Conservation (phyloP, 2,329 filamentous ascomycete genomes). For the Colletotrichum spinosum region DNA sequence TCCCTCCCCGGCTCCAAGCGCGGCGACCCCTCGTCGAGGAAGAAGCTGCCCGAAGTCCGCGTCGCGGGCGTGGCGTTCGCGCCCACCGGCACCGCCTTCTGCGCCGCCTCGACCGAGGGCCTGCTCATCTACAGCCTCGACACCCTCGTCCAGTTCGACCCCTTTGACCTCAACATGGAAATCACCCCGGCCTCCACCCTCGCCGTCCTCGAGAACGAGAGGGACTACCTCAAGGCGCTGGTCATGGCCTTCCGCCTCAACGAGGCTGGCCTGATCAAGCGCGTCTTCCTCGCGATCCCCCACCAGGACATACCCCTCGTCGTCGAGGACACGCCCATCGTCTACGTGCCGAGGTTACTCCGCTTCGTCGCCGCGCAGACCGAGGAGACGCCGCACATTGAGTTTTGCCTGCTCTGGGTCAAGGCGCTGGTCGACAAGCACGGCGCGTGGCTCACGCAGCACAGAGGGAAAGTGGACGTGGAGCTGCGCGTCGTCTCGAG, state of each 20-base stretch:
- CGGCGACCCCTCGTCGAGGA: constrained; percentile 85
- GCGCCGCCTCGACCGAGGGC: constrained; percentile 94
- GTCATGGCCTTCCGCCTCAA: constrained; percentile 98
- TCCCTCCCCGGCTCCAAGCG: constrained; percentile 87
- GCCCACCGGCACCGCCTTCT: constrained; percentile 90
- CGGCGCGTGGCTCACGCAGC: constrained; percentile 85
- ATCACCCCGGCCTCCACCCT: constrained; percentile 91
- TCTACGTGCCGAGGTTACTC: constrained; percentile 88
- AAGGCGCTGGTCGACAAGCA: constrained; percentile 85
- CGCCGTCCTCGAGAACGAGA: constrained; percentile 71
- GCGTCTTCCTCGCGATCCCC: constrained; percentile 88
- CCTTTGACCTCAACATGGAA: constrained; percentile 93
- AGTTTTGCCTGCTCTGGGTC: constrained; percentile 95
- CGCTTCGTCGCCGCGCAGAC: constrained; percentile 89
- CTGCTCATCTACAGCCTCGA: constrained; percentile 94
- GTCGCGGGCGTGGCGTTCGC: constrained; percentile 89
- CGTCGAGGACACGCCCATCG: constrained; percentile 80
- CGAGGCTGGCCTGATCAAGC: constrained; percentile 82
- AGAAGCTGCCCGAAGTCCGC: constrained; percentile 82
- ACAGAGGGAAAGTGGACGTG: constrained; percentile 81
- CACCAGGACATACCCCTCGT: constrained; percentile 80
- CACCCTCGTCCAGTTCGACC: constrained; percentile 86
- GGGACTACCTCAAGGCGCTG: constrained; percentile 89
- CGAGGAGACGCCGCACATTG: constrained; percentile 91
- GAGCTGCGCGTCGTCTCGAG: constrained; percentile 87